phyloP scores from a whole-genome alignment of 805 yeast species.

The Candida rishiriensis region DNA sequence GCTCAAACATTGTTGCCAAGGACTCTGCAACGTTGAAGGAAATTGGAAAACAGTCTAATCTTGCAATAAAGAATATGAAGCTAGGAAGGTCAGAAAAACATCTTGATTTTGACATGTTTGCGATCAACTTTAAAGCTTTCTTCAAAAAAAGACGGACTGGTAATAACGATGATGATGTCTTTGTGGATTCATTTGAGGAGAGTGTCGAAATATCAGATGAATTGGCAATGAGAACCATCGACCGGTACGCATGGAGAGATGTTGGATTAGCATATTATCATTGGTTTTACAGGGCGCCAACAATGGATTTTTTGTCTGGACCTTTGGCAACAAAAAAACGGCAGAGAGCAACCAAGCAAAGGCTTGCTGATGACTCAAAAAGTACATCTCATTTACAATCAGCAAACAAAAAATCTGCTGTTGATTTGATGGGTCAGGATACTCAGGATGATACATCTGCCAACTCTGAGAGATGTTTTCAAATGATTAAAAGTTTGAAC shows the following conservation, averaged over 20 bases:
- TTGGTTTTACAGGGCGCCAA: conserved; percentile 42
- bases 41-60: conserved; percentile 57
- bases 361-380: conserved; percentile 39
- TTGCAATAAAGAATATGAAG: conserved; percentile 57
- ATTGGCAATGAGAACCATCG: conserved; percentile 11
- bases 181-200: conserved; percentile 18
- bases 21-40: conserved; percentile 63
- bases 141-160: conserved; percentile 23
- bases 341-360: conserved; percentile 29
- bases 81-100: conserved; percentile 53
- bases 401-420: conserved; percentile 51
- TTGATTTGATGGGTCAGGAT: conserved; percentile 45
- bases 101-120: conserved; percentile 45
- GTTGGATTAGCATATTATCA: conserved; percentile 50
- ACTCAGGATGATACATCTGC: conserved; percentile 55
- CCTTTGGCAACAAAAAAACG: conserved; percentile 62
- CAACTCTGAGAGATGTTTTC: conserved; percentile 53
- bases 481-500: conserved; percentile 21
- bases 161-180: conserved; percentile 7
- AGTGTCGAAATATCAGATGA: conserved; percentile 7
- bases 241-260: conserved; percentile 52
- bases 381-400: conserved; percentile 36
- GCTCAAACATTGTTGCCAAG: conserved; percentile 44
- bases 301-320: conserved; percentile 63
- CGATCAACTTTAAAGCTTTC: conserved; percentile 34